phyloP scores from a whole-genome alignment of 176 grass and related monocot species.

The Ensete glaucum region DNA sequence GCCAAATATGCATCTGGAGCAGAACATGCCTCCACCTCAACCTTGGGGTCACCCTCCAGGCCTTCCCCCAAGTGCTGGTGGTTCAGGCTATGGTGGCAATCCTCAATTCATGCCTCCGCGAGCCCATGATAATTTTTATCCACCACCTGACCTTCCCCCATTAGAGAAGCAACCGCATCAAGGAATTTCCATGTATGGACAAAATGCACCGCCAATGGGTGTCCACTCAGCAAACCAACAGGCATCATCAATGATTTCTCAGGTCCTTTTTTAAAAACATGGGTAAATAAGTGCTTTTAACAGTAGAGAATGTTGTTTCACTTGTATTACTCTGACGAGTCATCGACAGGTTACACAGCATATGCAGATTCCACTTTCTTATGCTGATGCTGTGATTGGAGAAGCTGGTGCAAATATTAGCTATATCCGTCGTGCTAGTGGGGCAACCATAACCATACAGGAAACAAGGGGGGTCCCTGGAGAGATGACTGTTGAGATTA shows the following conservation, averaged over 20 bases:
- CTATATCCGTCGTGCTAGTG: slow-evolving; percentile 90
- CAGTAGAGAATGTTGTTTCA: not conserved
- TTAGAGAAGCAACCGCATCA: slow-evolving; percentile 72
- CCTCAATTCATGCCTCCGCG: slow-evolving; percentile 73
- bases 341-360: slow-evolving; percentile 55
- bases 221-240: slow-evolving; percentile 52
- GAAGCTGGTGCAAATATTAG: slow-evolving; percentile 79
- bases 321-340: slow-evolving; percentile 11
- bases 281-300: not conserved
- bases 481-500: slow-evolving; percentile 96
- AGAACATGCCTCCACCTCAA: slow-evolving; percentile 71
- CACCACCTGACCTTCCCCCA: slow-evolving; percentile 52
- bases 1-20: slow-evolving; percentile 59
- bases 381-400: slow-evolving; percentile 96
- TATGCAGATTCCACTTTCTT: slow-evolving; percentile 93
- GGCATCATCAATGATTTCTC: slow-evolving; percentile 39
- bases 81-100: slow-evolving; percentile 60
- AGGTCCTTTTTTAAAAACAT: slow-evolving; percentile 41
- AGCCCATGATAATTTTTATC: slow-evolving; percentile 62
- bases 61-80: slow-evolving; percentile 35
- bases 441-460: slow-evolving; percentile 91
- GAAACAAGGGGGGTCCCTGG: slow-evolving; percentile 81
- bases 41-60: slow-evolving; percentile 65
- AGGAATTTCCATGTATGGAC: slow-evolving; percentile 72
- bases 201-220: slow-evolving; percentile 38